These are phyloP conservation scores for Pseudocercospora pini-densiflorae DNA, from an alignment of 2,329 filamentous ascomycete species.

Conservation along the genomic window DNA sequence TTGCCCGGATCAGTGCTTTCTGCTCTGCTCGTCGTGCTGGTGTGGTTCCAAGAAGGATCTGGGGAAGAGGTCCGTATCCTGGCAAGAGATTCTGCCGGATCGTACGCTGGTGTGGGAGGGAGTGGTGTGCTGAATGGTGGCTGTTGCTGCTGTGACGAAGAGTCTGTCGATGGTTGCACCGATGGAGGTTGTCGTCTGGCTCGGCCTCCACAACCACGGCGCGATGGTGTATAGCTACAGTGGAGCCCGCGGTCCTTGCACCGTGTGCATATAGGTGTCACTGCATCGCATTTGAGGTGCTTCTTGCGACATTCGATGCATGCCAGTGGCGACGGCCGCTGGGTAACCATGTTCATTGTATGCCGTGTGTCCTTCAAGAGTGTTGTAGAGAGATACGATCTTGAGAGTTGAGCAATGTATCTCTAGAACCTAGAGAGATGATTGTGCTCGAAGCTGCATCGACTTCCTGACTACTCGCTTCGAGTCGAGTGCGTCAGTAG, in stretches of 20 bases:
- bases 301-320: slow-evolving; percentile 56
- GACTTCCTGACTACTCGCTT: too few species aligned
- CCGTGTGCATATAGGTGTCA: slow-evolving; percentile 67
- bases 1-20: slow-evolving; percentile 8
- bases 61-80: slow-evolving; percentile 2
- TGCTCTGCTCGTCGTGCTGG: slow-evolving; percentile 8
- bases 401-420: too few species aligned
- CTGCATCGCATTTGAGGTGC: slow-evolving; percentile 78
- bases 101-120: slow-evolving; percentile 2
- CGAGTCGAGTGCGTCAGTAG: too few species aligned
- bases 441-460: too few species aligned
- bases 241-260: slow-evolving; percentile 63
- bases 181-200: slow-evolving; percentile 26
- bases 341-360: neutral
- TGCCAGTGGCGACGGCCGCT: slow-evolving; percentile 30
- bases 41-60: slow-evolving; percentile 10
- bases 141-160: neutral
- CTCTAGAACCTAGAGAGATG: too few species aligned
- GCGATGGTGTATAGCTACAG: slow-evolving; percentile 75
- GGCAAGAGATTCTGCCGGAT: neutral
- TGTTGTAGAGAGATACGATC: neutral
- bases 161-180: neutral
- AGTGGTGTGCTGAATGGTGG: neutral
- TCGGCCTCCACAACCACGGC: slow-evolving; percentile 72
- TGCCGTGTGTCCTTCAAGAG: neutral